Evolutionary conservation across 768 basidiomycete genomes (phyloP), one percentile per base, ranked within the genome.

Genomic region (Punctularia strigosozonata): DNA sequence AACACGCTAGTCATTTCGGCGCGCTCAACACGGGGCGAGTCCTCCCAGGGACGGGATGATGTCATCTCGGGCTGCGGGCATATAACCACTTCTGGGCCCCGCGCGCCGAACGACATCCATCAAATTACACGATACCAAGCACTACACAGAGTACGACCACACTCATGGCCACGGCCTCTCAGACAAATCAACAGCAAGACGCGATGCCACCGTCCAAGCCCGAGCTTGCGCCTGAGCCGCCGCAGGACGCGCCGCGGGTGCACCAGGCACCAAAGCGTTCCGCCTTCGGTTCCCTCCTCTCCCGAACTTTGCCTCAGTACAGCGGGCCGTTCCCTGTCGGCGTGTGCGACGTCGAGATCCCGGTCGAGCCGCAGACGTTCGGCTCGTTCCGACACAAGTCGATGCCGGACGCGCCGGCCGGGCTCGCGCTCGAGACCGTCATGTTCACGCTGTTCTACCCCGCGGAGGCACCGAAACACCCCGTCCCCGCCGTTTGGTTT

Each of bases 381-480:
- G 50, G 55, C 21, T 44, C 46, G 6, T 55, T 58, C 44, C 51
- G 39, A 22, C 57, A 52, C 41, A 46, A 50, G 28, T 43, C 36
- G 5, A 49, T 53, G 42, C 41, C 46, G 0, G 30, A 50, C 10
- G 44, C 46, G 6, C 40, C 50, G 17, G 46, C 49, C 2, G 57
- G 56, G 6, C 47, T 63, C 22, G 43, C 47, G 3, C 48, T 58
- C 17, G 50, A 60, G 31, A 50, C 54, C 15, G 41, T 61, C 33
- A 39, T 53, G 39, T 60, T 61, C 33, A 51, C 54, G 2, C 42
- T 59, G 10, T 62, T 59, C 42, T 59, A 60, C 39, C 58, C 60
- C 32, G 39, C 52, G 15, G 48, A 55, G 17, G 25, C 36, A 1
- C 36, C 28, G 10, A 23, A 34, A 5, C 39, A 22, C 25, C 18